Base-by-base conservation (phyloP, 371 early-diverging fungal species). In the Rhizopus arrhizus region DNA sequence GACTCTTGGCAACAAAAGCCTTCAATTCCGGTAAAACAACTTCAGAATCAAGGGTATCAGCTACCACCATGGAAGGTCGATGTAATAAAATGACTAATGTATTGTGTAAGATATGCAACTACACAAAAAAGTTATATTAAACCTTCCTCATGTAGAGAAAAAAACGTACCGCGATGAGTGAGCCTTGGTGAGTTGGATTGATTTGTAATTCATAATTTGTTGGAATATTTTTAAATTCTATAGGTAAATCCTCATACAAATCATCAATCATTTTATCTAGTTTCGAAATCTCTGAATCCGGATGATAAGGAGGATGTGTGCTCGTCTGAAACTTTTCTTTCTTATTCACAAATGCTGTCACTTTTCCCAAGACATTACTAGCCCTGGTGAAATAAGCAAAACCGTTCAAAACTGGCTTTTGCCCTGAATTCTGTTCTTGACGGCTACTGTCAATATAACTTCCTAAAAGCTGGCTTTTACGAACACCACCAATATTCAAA, bases 291-390 rank as follows among this genome's bases (percentile, higher is more conserved):
- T 81, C 82, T 4, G 82, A 78, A 8, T 68, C 74, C 1, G 75
- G 68, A 32, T 70, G 74, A 33, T 71, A 74, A 0, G 69, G 64
- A 1, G 79, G 78, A 22, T 22, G 22, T 10, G 72, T 43, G 15
- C 15, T 43, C 5, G 60, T 31, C 6, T n/a, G 58, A 53, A 9
- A 66, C 66, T 28, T 70, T 69, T 31, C 70, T 2, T 78, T 73
- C 28, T 74, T 72, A 52, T 83, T 86, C 54, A 84, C 75, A 47
- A 76, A 83, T 6, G 71, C 53, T 0, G 84, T 76, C 7, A 84
- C 79, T 49, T 70, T 70, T 8, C 82, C 79, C 13, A 86, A 54
- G 2, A 84, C 41, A 9, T 65, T 60, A 9, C 55, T 54, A 0
- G 56, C 64, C 11, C 71, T 66, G 3, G 66, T 34, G 16, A 72